Base-by-base conservation (phyloP, 2,329 filamentous ascomycete species). In the Apiospora aurea region DNA sequence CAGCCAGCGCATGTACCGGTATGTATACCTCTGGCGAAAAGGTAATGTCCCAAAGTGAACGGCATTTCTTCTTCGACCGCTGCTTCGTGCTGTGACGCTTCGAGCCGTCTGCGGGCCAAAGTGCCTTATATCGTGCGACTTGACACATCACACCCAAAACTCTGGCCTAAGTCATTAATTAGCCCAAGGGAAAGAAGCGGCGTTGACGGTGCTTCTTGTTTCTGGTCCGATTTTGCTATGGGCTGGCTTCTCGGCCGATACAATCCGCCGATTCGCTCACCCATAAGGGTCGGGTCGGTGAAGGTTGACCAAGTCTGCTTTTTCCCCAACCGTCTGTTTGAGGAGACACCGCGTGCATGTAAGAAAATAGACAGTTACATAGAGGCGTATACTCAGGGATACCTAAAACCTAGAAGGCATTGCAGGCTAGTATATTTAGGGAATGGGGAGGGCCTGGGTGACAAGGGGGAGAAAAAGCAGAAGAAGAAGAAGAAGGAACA, bases 21-120 rank as follows among this genome's bases (percentile, higher is more conserved):
- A n/a, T n/a, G n/a, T 21, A 51, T 26, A 46, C 16, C 4, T 46
- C 7, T 18, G 21, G 46, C 7, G 18, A 49, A n/a, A 61, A 61
- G 53, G 21, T 38, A 61, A 61, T 21, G 7, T n/a, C n/a, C 46
- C 11, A 21, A 38, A 11, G 16, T 16, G 16, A 61, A 21, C 29
- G 53, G 29, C 29, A 16, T 61, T 61, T 61, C 53, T 61, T 61
- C 53, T 61, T 61, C 29, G 53, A 38, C 53, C 53, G 53, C 29
- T 21, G n/a, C 26, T 29, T 34, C 24, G 53, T 18, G 18, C 34
- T 29, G 21, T 21, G 41, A 41, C 16, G 34, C 57, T 64, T 64
- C 57, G 57, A 41, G 18, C 57, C 57, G 57, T n/a, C 57, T 8
- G 18, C 21, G 10, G 57, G 41, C 29, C 16, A 34, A 29, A 34